Conservation (phyloP, 2,329 filamentous ascomycete genomes). For the Pestalotiopsis sp. region DNA sequence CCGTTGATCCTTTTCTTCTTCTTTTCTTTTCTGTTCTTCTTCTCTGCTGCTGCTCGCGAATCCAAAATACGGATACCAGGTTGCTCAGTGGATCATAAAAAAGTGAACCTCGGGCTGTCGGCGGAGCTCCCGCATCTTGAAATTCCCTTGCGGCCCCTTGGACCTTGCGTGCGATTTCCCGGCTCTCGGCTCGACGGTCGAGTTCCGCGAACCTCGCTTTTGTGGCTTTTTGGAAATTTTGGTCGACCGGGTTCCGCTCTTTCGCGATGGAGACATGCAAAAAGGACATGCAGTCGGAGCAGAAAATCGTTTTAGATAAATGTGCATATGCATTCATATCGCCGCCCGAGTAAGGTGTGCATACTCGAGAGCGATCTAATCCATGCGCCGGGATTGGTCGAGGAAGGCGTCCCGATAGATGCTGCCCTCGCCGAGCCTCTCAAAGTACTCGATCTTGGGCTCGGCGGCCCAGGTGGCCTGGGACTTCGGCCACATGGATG, state of each 20-base stretch:
- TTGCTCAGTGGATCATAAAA: not conserved
- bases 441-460: conserved; percentile 16
- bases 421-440: conserved; percentile 12
- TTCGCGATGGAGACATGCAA: too few relatives aligned
- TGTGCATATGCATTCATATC: not conserved
- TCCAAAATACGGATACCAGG: not conserved
- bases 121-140: not conserved
- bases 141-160: not conserved
- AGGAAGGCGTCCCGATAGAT: conserved; percentile 8
- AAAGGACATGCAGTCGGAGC: too few relatives aligned
- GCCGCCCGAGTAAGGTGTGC: not conserved
- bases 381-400: not conserved
- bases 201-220: not conserved
- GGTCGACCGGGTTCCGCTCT: too few relatives aligned
- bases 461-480: conserved; percentile 16
- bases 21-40: not conserved
- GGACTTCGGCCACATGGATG: conserved; percentile 14
- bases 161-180: too few relatives aligned
- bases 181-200: not conserved
- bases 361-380: not conserved
- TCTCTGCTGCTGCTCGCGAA: too few relatives aligned
- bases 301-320: too few relatives aligned
- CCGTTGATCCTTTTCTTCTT: not conserved
- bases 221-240: not conserved
- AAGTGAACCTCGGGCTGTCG: not conserved